phyloP scores from a whole-genome alignment of 2,329 filamentous ascomycete genomes.

The Trichoderma brevicompactum region DNA sequence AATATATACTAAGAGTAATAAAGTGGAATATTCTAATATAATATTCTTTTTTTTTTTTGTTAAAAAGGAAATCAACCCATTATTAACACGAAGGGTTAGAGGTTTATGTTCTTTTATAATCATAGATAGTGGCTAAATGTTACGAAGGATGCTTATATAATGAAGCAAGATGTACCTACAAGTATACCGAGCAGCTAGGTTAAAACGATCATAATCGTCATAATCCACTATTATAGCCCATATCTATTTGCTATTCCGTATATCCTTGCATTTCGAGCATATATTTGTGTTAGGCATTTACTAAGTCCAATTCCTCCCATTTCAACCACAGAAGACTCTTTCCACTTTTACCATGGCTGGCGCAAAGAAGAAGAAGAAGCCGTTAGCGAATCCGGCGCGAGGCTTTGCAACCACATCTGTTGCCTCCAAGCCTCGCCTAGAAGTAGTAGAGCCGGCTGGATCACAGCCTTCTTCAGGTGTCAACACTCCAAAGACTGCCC shows the following conservation, averaged over 20 bases:
- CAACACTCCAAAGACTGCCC: constrained; percentile 38
- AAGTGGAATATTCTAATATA: no score
- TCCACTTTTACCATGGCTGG: constrained; percentile 61
- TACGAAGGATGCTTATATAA: constrained; percentile 12
- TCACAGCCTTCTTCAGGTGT: constrained; percentile 33
- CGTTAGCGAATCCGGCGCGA: constrained; percentile 81
- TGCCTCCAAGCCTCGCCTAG: constrained; percentile 77
- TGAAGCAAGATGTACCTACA: not conserved
- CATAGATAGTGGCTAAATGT: not conserved
- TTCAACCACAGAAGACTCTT: not conserved
- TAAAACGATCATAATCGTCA: not conserved
- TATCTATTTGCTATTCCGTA: not conserved
- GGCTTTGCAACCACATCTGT: constrained; percentile 94
- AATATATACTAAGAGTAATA: no score
- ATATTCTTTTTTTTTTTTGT: no score
- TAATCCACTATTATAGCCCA: not conserved
- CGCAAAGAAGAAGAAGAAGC: constrained; percentile 88
- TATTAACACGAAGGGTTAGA: no score
- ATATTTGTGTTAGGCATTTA: no score
- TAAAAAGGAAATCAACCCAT: no score
- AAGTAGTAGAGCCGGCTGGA: constrained; percentile 50
- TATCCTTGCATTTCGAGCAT: not conserved
- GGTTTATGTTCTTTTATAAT: not conserved
- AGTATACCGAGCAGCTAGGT: not conserved
- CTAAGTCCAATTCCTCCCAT: no score